phyloP scores from a whole-genome alignment of 1,139 yeast genomes.

The Kodamaea arcana region DNA sequence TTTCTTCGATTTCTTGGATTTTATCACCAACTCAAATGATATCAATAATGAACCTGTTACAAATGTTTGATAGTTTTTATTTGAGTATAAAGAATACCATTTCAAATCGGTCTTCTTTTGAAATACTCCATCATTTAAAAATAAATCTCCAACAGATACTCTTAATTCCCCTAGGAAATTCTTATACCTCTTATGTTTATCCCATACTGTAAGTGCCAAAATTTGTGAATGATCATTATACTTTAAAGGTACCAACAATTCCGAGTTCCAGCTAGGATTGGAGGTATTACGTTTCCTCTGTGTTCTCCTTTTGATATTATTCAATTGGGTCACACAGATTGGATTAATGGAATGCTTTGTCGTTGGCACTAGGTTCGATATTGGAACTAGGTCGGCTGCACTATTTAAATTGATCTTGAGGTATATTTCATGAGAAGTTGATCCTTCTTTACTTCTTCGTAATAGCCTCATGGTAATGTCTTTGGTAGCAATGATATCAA shows the following conservation, averaged over 20 bases:
- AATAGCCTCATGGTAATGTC: slow-evolving; percentile 9
- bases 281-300: slow-evolving; percentile 33
- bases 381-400: slow-evolving; percentile 36
- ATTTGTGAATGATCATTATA: slow-evolving; percentile 27
- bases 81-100: slow-evolving; percentile 53
- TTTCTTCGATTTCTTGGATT: slow-evolving; percentile 9
- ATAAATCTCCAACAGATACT: slow-evolving; percentile 41
- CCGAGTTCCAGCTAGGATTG: slow-evolving; percentile 46
- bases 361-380: slow-evolving; percentile 5
- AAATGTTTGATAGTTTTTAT: slow-evolving; percentile 40
- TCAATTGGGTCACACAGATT: slow-evolving; percentile 32
- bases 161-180: slow-evolving; percentile 58
- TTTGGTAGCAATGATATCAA: no score
- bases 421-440: slow-evolving; percentile 14
- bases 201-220: slow-evolving; percentile 40
- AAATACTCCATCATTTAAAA: slow-evolving; percentile 21
- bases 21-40: slow-evolving; percentile 45
- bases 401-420: slow-evolving; percentile 33
- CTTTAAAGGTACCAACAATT: slow-evolving; percentile 29
- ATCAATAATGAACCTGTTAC: slow-evolving; percentile 56
- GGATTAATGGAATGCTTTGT: slow-evolving; percentile 31
- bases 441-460: slow-evolving; percentile 1
- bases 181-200: slow-evolving; percentile 40
- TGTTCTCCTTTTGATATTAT: slow-evolving; percentile 27
- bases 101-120: slow-evolving; percentile 29